A percentile compares a stretch with the other conserved stretches of the same genome.
Conservation (phyloP, 2,329 filamentous ascomycete genomes). For the Arthrocladium fulminans region DNA sequence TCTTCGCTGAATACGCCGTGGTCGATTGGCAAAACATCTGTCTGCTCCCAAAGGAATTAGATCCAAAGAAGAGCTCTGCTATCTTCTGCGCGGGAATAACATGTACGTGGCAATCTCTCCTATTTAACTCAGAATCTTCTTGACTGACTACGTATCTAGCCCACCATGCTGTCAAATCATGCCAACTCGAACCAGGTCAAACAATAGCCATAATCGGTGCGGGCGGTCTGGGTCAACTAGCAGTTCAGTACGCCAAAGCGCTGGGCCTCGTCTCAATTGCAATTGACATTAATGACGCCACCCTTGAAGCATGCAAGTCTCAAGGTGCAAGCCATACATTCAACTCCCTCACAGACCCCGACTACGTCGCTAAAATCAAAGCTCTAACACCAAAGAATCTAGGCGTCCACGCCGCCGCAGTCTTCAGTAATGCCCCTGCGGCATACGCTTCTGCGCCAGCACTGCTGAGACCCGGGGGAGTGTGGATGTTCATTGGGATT, state of each 20-base stretch:
- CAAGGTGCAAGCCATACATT: slow-evolving; percentile 37
- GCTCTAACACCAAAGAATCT: slow-evolving; percentile 30
- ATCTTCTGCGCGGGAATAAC: slow-evolving; percentile 47
- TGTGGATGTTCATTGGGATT: slow-evolving; percentile 11
- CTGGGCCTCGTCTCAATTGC: slow-evolving; percentile 24
- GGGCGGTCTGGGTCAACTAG: slow-evolving; percentile 25
- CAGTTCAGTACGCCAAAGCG: slow-evolving; percentile 23
- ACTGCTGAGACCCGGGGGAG: slow-evolving; percentile 22
- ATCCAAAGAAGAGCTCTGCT: slow-evolving; percentile 32
- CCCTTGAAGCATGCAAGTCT: slow-evolving; percentile 32
- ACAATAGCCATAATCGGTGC: slow-evolving; percentile 17
- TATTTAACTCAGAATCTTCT: neutral
- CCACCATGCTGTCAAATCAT: slow-evolving; percentile 9
- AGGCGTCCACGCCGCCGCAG: slow-evolving; percentile 34
- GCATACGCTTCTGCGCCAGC: slow-evolving; percentile 26
- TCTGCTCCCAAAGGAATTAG: slow-evolving; percentile 29
- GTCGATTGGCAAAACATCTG: slow-evolving; percentile 40
- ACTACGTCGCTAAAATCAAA: slow-evolving; percentile 34
- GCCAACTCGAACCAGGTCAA: slow-evolving; percentile 14
- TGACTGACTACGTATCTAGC: neutral
- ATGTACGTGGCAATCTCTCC: slow-evolving; percentile 18
- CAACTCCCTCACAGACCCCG: slow-evolving; percentile 33
- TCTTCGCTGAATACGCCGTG: slow-evolving; percentile 41
- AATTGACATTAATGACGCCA: slow-evolving; percentile 31
- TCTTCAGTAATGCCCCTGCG: slow-evolving; percentile 27